Base-by-base conservation (phyloP, 345 rosid genomes). In the Nasturtium officinale region DNA sequence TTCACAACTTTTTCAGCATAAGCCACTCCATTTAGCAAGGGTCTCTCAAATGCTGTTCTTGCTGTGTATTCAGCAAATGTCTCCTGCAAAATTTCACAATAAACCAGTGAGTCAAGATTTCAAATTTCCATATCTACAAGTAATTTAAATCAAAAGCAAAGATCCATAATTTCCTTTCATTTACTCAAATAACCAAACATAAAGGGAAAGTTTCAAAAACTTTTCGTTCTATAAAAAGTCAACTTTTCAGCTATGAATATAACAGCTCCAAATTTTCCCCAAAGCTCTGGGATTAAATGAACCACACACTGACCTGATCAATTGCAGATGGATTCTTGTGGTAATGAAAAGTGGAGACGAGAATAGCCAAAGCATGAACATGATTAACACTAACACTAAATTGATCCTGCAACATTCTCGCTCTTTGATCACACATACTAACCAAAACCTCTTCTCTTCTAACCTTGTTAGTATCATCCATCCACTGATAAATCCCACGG, bases 21-120 rank as follows among this genome's bases (percentile, higher is more conserved):
- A 5, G 93, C 97, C 58, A 95, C 97, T 42, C 99, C 99, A 81
- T 86, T 91, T 67, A 95, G 76, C 84, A 95, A 79, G 2, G 99
- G 99, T 78, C 99, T 81, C 81, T 95, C 99, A 71, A 95, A 95
- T 4, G 97, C 83, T 51, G 99, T 95, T 82, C 96, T 87, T 32
- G 96, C 96, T 2, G 99, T 90, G 84, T 95, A 95, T 72, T 90
- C 99, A 0, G 96, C 96, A 86, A 95, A 95, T 1, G 96, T 95
- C 69, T 82, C 97, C 99, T 95, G 84, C 79, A 83, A 53, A 70
- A 53, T 59, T 63, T 74, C 12, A 10, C 52, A 62, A 54, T 18
- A 53, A 16, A 37, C 6, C 16, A 37, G 2, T 26, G 25, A 38
- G n/a, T 11, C 25, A 15, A 35, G 51, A 10, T 23, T 60, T 25